Evolutionary conservation across 306 rosid genomes (phyloP), one percentile per base, ranked within the genome.

Genomic region (Quercus mongolica): DNA sequence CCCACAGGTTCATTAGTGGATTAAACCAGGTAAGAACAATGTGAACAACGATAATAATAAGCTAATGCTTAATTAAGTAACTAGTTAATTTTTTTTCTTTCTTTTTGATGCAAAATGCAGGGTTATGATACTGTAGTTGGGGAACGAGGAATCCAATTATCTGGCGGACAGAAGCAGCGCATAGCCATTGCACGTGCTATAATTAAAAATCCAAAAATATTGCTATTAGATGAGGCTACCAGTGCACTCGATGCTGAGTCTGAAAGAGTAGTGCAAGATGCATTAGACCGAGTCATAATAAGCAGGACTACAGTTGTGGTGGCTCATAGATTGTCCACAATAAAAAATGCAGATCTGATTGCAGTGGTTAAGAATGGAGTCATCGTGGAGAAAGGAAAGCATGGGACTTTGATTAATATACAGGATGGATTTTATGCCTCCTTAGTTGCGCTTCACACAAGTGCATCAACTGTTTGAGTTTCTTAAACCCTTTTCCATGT

Each of bases 301-400:
- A 88, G 82, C 76, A 79, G 97, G 52, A 94, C 97, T 33, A 92
- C 98, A 0, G 90, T 92, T 64, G 92, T 94, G 15, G 94, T 92
- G 38, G 98, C 98, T 12, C 98, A 94, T 82, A 87, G 93, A 23
- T 75, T 94, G 1, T 92, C 97, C 23, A 94, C 98, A 4, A 94
- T 94, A 44, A 94, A 89, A 83, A 90, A 92, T 57, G 98, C 98
- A 4, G 96, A 94, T 73, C 80, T 88, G 19, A 92, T 94, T 71
- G 98, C 96, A 1, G 98, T 94, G 73, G 97, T 92, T 10, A 94
- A 94, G 69, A 94, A 89, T 71, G 98, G 98, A 26, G 86, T 92
- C 21, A 90, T 94, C 51, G 97, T 90, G 7, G 97, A 94, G 80
- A 92, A 92, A 79, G 98, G 97, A 21, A 88, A 75, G 74, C 98